These are phyloP conservation scores for Striga hermonthica DNA, from an alignment of 305 asterid species.

Conservation along the genomic window DNA sequence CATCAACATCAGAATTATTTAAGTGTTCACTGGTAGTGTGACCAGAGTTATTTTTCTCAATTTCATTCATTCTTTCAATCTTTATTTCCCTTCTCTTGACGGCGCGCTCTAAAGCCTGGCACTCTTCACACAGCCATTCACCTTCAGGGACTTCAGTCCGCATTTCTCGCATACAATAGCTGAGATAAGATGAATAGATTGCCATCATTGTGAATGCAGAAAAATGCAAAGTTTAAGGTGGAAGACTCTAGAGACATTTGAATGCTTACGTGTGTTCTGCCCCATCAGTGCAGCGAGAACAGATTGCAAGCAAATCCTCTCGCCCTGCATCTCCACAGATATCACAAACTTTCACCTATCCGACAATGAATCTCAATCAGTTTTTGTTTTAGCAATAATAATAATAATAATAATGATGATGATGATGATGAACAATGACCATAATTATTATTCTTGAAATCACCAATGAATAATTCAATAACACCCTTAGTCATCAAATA, in stretches of 20 bases:
- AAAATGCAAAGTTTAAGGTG: background rate
- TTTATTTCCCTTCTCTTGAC: conserved; percentile 47
- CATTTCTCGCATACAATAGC: conserved; percentile 89
- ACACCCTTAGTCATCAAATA: conserved; percentile 24
- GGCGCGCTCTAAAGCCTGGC: conserved; percentile 51
- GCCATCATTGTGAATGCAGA: conserved; percentile 25
- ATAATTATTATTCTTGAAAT: conserved; percentile 8
- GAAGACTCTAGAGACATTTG: conserved; percentile 11
- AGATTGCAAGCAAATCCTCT: conserved; percentile 87
- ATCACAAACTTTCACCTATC: conserved; percentile 92
- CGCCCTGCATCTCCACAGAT: conserved; percentile 93
- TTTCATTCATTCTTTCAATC: conserved; percentile 42
- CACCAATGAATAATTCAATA: conserved; percentile 19
- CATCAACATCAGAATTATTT: conserved; percentile 44
- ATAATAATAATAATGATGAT: conserved; percentile 2
- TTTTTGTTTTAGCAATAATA: conserved; percentile 11
- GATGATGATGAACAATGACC: background rate
- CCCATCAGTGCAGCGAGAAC: conserved; percentile 83
- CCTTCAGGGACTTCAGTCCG: conserved; percentile 70
- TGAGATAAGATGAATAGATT: conserved; percentile 40
- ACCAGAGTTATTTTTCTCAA: conserved; percentile 55
- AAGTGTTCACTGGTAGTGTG: conserved; percentile 47
- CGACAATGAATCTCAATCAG: conserved; percentile 31
- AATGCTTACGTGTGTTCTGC: conserved; percentile 93
- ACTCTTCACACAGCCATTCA: conserved; percentile 91